phyloP scores from a whole-genome alignment of 2,329 filamentous ascomycete genomes.

The Fusarium multiceps region DNA sequence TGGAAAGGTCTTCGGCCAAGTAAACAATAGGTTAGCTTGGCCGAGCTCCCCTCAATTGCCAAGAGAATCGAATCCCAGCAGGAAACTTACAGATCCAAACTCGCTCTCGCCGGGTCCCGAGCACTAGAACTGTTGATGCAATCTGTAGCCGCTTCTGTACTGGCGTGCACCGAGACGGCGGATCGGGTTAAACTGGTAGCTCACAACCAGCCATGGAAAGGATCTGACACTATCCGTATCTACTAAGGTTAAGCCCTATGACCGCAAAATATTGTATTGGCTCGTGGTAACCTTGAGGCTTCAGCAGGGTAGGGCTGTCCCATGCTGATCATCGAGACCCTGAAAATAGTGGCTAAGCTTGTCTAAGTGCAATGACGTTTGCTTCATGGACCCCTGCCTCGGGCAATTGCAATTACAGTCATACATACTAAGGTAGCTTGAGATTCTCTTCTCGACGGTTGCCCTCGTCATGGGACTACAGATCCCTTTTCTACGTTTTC shows the following conservation, averaged over 20 bases:
- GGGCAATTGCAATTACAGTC: neutral
- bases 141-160: constrained; percentile 27
- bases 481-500: neutral
- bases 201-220: neutral
- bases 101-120: constrained; percentile 35
- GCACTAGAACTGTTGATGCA: neutral
- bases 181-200: constrained; percentile 10
- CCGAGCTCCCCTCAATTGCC: constrained; percentile 9
- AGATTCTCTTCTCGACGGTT: neutral
- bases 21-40: constrained; percentile 4
- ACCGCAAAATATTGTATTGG: neutral
- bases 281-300: neutral
- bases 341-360: constrained; percentile 26
- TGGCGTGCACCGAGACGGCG: constrained; percentile 21
- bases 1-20: constrained; percentile 3
- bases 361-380: constrained; percentile 31
- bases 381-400: constrained; percentile 9
- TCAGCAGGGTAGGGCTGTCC: constrained; percentile 6
- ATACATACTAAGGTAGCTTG: neutral
- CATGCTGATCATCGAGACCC: constrained; percentile 22
- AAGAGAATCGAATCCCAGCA: constrained; percentile 10
- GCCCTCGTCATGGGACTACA: constrained; percentile 1
- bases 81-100: neutral
- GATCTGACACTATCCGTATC: neutral
- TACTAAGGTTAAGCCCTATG: constrained; percentile 8